phyloP scores from a whole-genome alignment of 2,329 filamentous ascomycete genomes.

The Biscogniauxia mediterranea region DNA sequence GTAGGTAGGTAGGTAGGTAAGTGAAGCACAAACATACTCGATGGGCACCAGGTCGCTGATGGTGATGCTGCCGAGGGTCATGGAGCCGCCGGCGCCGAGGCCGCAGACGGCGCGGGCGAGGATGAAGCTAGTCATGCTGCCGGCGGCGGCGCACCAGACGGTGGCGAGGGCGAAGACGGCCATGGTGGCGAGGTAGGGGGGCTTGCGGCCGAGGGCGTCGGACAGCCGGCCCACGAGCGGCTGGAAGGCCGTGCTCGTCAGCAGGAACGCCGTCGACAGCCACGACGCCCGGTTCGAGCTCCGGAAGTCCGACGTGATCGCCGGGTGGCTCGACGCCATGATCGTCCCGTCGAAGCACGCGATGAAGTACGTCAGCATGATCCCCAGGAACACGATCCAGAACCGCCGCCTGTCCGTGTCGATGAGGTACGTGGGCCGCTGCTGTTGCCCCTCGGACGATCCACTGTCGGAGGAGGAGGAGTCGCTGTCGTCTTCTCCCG shows the following conservation, averaged over 20 bases:
- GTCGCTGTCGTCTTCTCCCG: constrained; percentile 1
- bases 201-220: constrained; percentile 69
- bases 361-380: constrained; percentile 58
- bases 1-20: constrained; percentile 13
- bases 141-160: constrained; percentile 66
- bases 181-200: constrained; percentile 63
- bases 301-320: constrained; percentile 77
- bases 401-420: constrained; percentile 51
- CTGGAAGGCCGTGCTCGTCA: constrained; percentile 75
- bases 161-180: constrained; percentile 63
- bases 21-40: constrained; percentile 52
- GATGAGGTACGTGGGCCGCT: constrained; percentile 38
- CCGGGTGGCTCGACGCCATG: constrained; percentile 78
- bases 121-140: constrained; percentile 68
- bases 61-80: constrained; percentile 68
- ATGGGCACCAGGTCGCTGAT: constrained; percentile 74
- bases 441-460: neutral
- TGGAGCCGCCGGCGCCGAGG: constrained; percentile 68
- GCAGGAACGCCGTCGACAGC: constrained; percentile 75
- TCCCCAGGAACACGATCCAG: constrained; percentile 60
- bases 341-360: constrained; percentile 73
- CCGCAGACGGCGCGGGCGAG: constrained; percentile 69
- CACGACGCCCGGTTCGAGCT: constrained; percentile 78
- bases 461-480: neutral
- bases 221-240: constrained; percentile 72